Evolutionary conservation across 768 basidiomycete species (phyloP), one percentile per base, ranked within the genome.

Genomic region (Russula vinacea): DNA sequence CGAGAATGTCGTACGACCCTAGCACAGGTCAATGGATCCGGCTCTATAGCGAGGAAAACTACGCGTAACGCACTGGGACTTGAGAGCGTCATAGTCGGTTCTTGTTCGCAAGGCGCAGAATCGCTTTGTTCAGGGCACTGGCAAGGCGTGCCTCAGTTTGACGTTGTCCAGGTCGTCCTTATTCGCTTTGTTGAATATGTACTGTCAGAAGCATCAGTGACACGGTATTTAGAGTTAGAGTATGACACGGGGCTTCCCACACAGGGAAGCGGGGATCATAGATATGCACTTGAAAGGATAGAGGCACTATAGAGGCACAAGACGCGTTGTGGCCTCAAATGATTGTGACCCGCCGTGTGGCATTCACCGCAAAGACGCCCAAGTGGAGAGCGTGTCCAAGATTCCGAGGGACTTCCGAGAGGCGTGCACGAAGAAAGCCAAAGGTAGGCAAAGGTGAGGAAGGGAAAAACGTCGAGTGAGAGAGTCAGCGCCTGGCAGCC

Each of bases 221-320:
- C 56, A 47, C 66, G 64, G 2, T 39, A 11, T 1, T 45, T 40
- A 52, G 10, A 9, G 16, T 9, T 10, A 14, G 29, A n/a, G 26
- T 17, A 35, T 1, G 29, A 3, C 17, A 24, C 22, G 35, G 13
- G 22, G 65, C 68, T 40, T 40, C 64, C 68, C 62, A 11, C 68
- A 68, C 6, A 66, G 68, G 14, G 62, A 56, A 22, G 52, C 62
- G 0, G 67, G 52, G 2, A 14, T 64, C 35, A 13, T 37, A 47
- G 55, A 69, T 32, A 69, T 61, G 2, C 16, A 35, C 22, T 53
- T 17, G 16, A 45, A 9, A 16, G 33, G 40, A 19, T 8, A 14
- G 16, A n/a, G n/a, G 24, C 19, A 7, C 22, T 26, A 14, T 26
- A 14, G 2, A 17, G 14, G 53, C 5, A 29, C 35, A 37, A 24